A percentile compares a stretch with the other conserved stretches of the same genome.
phyloP scores from a whole-genome alignment of 1,139 yeast genomes.

The Suhomyces bokatorum region DNA sequence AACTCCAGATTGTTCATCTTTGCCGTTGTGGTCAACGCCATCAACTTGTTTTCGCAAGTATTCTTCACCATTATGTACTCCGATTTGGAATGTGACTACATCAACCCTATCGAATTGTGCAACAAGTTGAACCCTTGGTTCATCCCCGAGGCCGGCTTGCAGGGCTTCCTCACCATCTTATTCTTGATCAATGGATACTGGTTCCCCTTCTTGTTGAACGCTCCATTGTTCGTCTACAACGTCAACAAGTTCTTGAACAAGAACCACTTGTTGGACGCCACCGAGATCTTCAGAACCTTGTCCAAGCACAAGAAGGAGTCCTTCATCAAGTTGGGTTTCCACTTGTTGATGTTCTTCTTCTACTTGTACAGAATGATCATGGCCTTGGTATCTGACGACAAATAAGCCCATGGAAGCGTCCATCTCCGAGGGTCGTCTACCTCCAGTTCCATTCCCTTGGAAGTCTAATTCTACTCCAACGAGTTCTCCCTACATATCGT shows the following conservation, averaged over 20 bases:
- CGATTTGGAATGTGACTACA: conserved; percentile 92
- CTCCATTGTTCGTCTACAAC: conserved; percentile 84
- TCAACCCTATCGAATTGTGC: conserved; percentile 95
- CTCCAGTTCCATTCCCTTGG: too few species aligned
- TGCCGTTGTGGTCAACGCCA: conserved; percentile 84
- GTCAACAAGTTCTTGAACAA: conserved; percentile 71
- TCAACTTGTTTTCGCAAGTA: conserved; percentile 85
- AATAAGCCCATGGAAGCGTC: conserved; percentile 14
- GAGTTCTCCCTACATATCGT: neutral
- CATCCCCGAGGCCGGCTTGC: conserved; percentile 87
- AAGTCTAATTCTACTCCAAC: neutral
- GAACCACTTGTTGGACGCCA: conserved; percentile 90
- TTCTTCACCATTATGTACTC: conserved; percentile 92
- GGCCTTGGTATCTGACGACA: conserved; percentile 77
- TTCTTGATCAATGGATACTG: conserved; percentile 90
- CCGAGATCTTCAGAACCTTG: conserved; percentile 95
- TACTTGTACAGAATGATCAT: conserved; percentile 96
- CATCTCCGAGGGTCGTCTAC: neutral
- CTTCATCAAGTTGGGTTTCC: conserved; percentile 88
- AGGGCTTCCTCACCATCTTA: conserved; percentile 67
- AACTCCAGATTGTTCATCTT: conserved; percentile 65
- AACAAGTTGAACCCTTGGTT: conserved; percentile 87
- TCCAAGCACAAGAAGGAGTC: conserved; percentile 91
- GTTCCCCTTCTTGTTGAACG: conserved; percentile 83
- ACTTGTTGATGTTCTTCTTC: conserved; percentile 88